These are phyloP conservation scores for Sclerotinia nivalis DNA, from an alignment of 2,329 filamentous ascomycete species.

Conservation along the genomic window DNA sequence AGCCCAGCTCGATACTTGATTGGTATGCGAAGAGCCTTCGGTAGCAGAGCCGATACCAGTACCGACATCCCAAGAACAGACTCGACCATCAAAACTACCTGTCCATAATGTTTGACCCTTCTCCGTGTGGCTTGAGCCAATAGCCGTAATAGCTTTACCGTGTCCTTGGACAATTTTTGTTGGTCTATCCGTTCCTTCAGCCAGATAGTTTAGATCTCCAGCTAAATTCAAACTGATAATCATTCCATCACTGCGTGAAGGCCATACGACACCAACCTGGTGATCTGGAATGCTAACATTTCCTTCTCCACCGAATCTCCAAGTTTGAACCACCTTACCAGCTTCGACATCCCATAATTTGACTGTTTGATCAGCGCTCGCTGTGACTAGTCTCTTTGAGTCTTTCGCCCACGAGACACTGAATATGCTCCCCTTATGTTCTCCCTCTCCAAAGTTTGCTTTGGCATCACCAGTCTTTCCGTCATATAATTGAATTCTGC, in stretches of 20 bases:
- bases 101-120: slow-evolving; percentile 70
- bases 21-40: slow-evolving; percentile 80
- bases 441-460: slow-evolving; percentile 72
- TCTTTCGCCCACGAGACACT: slow-evolving; percentile 87
- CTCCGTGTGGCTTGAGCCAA: slow-evolving; percentile 56
- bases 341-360: slow-evolving; percentile 90
- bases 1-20: slow-evolving; percentile 79
- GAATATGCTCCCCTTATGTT: slow-evolving; percentile 91
- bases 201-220: slow-evolving; percentile 87
- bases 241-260: slow-evolving; percentile 76
- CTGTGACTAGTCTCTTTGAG: slow-evolving; percentile 82
- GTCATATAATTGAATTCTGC: slow-evolving; percentile 90
- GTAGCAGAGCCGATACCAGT: slow-evolving; percentile 68
- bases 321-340: slow-evolving; percentile 75
- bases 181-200: slow-evolving; percentile 68
- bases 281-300: slow-evolving; percentile 74
- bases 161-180: slow-evolving; percentile 79
- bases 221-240: slow-evolving; percentile 87
- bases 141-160: slow-evolving; percentile 84
- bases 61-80: slow-evolving; percentile 79
- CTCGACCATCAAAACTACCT: slow-evolving; percentile 87
- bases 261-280: slow-evolving; percentile 93
- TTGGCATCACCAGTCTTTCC: slow-evolving; percentile 90
- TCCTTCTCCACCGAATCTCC: slow-evolving; percentile 74
- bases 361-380: slow-evolving; percentile 91